A percentile compares a stretch with the other conserved stretches of the same genome.
Evolutionary conservation across 2,329 filamentous ascomycete genomes (phyloP).

Genomic region (Fusarium sp.): DNA sequence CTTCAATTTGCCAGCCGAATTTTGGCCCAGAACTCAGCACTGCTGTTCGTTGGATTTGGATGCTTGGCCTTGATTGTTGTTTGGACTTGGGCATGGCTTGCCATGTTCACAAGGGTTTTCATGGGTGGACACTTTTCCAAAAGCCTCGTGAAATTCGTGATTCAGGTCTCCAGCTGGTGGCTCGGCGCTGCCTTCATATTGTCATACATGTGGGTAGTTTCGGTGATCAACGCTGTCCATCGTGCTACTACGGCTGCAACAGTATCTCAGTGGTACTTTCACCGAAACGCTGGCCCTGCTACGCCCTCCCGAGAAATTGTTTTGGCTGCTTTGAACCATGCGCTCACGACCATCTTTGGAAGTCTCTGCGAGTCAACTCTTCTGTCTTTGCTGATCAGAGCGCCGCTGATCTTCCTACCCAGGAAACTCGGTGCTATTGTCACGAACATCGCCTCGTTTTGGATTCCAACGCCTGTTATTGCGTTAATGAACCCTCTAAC

Average conservation of each 20-base stretch:
- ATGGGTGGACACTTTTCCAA: conserved; percentile 87
- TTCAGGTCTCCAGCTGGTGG: conserved; percentile 93
- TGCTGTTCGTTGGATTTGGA: conserved; percentile 85
- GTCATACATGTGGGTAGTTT: conserved; percentile 95
- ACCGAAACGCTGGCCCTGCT: conserved; percentile 84
- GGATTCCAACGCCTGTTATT: conserved; percentile 87
- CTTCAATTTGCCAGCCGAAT: conserved; percentile 94
- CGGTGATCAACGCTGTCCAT: conserved; percentile 88
- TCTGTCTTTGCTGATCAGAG: conserved; percentile 81
- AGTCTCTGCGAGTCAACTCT: conserved; percentile 92
- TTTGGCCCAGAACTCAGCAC: conserved; percentile 83
- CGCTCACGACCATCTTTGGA: conserved; percentile 88
- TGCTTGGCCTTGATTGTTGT: conserved; percentile 80
- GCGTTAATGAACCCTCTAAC: conserved; percentile 91
- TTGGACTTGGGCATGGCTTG: conserved; percentile 97
- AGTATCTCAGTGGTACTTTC: conserved; percentile 99
- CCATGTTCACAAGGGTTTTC: conserved; percentile 96
- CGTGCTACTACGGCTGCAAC: conserved; percentile 93
- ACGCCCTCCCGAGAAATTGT: conserved; percentile 86
- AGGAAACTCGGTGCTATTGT: conserved; percentile 74
- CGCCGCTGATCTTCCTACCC: conserved; percentile 88
- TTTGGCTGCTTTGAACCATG: conserved; percentile 83
- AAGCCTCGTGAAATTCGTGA: conserved; percentile 75
- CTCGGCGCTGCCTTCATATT: conserved; percentile 91
- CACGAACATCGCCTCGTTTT: conserved; percentile 79